Evolutionary conservation across 331 rosid species (phyloP).

Genomic region (Rosa hybrid): DNA sequence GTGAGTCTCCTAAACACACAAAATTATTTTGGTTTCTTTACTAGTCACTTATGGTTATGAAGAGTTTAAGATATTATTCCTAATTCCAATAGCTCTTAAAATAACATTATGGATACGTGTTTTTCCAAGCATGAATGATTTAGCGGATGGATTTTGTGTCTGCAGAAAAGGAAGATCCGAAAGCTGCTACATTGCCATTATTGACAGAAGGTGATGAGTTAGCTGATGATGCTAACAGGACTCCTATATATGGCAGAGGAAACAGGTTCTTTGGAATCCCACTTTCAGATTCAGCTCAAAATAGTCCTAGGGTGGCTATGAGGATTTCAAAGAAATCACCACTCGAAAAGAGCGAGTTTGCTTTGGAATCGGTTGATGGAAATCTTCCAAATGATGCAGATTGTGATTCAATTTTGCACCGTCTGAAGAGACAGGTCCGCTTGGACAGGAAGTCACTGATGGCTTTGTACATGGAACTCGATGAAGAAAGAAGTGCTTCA

Average conservation of each 20-base stretch:
- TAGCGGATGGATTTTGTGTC: conserved; percentile 18
- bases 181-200: conserved; percentile 44
- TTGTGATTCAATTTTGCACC: conserved; percentile 43
- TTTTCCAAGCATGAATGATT: background rate
- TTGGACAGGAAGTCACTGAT: conserved; percentile 74
- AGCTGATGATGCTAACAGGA: conserved; percentile 50
- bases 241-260: conserved; percentile 50
- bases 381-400: conserved; percentile 39
- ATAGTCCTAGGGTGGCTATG: conserved; percentile 64
- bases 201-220: conserved; percentile 51
- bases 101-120: background rate
- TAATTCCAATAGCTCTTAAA: background rate
- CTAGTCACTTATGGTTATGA: background rate
- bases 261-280: conserved; percentile 78
- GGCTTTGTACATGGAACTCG: conserved; percentile 89
- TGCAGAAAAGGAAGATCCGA: conserved; percentile 58
- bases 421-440: conserved; percentile 66
- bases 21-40: background rate
- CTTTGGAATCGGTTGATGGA: conserved; percentile 44
- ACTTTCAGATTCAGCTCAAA: conserved; percentile 61
- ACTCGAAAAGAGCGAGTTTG: conserved; percentile 50
- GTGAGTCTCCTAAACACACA: conserved; percentile 15
- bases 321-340: conserved; percentile 54
- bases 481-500: conserved; percentile 92
- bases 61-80: background rate